These are phyloP conservation scores for Mrakiaceae sp. DNA, from an alignment of 1,284 basidiomycete genomes.

Conservation along the genomic window DNA sequence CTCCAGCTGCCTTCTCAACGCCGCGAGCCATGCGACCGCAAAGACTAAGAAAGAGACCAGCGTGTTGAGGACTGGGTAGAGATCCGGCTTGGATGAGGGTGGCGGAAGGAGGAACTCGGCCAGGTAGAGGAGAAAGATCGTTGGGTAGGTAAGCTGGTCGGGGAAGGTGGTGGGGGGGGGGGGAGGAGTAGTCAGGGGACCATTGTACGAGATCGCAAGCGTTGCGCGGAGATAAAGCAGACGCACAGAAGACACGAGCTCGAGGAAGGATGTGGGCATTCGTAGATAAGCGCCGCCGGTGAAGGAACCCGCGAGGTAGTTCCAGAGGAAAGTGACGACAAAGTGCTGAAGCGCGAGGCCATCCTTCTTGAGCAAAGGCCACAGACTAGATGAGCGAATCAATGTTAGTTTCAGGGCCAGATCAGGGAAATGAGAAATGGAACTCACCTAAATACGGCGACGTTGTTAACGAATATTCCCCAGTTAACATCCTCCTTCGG, in stretches of 20 bases:
- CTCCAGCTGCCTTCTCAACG: no score
- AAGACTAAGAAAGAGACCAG: constrained; percentile 72
- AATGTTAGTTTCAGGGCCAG: not conserved
- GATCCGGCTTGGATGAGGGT: constrained; percentile 65
- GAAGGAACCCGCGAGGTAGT: constrained; percentile 60
- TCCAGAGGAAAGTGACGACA: constrained; percentile 60
- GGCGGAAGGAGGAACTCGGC: constrained; percentile 51
- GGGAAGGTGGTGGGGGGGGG: not conserved
- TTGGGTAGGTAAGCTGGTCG: constrained; percentile 49
- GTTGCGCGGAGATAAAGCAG: not conserved
- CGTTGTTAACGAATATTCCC: constrained; percentile 68
- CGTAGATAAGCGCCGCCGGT: constrained; percentile 44
- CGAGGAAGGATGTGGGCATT: constrained; percentile 41
- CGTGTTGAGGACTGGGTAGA: constrained; percentile 76
- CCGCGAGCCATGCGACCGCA: constrained; percentile 34
- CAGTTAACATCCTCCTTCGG: constrained; percentile 49
- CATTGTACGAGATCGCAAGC: not conserved
- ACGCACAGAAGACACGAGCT: constrained; percentile 50
- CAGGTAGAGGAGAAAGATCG: constrained; percentile 49
- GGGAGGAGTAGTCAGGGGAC: not conserved
- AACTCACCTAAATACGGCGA: constrained; percentile 73
- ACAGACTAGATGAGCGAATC: constrained; percentile 51
- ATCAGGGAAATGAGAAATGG: not conserved
- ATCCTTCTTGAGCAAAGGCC: constrained; percentile 72
- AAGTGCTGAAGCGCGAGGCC: constrained; percentile 65